Base-by-base conservation (phyloP, 2,329 filamentous ascomycete species). In the Cytospora mali region DNA sequence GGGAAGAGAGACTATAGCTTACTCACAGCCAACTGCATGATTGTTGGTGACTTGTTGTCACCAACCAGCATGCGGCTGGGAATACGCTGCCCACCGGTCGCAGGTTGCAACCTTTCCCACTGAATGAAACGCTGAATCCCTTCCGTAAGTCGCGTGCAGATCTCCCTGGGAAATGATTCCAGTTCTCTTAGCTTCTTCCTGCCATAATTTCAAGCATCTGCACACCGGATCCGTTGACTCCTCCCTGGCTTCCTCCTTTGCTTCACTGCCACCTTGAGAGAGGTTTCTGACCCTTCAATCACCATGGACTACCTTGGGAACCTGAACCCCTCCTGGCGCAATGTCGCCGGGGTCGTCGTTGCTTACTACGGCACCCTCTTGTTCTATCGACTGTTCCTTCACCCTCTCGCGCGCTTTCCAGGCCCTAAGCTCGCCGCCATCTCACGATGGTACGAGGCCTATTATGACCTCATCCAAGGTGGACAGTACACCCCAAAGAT, bases 401-500 rank as follows among this genome's bases (percentile, higher is more conserved):
- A 75, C 61, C 75, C 77, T 21, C 70, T 77, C 46, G 70, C 75
- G 50, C 71, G 73, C 59, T 72, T 79, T 46, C 76, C 76, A 0
- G 76, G 76, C 6, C 76, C 76, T 58, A 75, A 68, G 64, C 70
- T 79, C 29, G 75, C 76, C 21, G 76, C 76, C 2, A 66, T 76
- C 57, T 76, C 75, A 51, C 71, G 74, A 59, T 76, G 72, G 69
- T 77, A 78, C 62, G 75, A 77, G 64, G 74, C 75, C 59, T 81
- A 79, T 67, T 79, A 79, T 64, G 77, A 81, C 57, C 69, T 80
- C n/a, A 59, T 77, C 52, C 71, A 75, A 4, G 73, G 74, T 6
- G 79, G 78, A 1, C 71, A 79, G 67, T 80, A 79, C 65, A 77
- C 71, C 18, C 77, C 74, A 67, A 73, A 78, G 59, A 76, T 80